Percentiles rank a stretch among this genome's conserved stretches.
Conservation (phyloP, 208 protist genomes). For the Crithidia expoeki region DNA sequence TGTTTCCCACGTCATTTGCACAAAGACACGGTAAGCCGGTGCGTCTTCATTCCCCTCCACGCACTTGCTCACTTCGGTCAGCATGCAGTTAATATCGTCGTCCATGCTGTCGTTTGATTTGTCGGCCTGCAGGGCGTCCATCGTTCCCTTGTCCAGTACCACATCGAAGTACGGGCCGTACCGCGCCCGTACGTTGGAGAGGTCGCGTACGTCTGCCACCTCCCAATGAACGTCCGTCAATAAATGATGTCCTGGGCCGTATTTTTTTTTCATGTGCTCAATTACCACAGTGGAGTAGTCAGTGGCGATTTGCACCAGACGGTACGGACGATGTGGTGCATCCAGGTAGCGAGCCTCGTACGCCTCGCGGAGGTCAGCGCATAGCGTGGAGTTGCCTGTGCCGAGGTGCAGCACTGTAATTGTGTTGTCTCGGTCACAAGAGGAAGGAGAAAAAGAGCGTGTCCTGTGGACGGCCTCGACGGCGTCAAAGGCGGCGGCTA, state of each 20-base stretch:
- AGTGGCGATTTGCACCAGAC: slow-evolving; percentile 77
- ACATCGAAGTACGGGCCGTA: slow-evolving; percentile 74
- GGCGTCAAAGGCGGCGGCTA: slow-evolving; percentile 50
- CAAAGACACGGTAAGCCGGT: slow-evolving; percentile 48
- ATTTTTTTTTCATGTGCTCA: slow-evolving; percentile 66
- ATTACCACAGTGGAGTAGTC: slow-evolving; percentile 86
- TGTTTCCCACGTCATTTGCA: slow-evolving; percentile 87
- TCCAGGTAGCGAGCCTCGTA: slow-evolving; percentile 34
- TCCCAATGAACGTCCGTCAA: slow-evolving; percentile 58
- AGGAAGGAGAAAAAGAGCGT: background rate
- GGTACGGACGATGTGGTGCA: slow-evolving; percentile 18
- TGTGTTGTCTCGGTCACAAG: background rate
- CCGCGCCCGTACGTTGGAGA: slow-evolving; percentile 40
- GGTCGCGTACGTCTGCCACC: slow-evolving; percentile 78
- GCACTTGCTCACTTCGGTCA: slow-evolving; percentile 62
- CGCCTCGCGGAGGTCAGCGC: slow-evolving; percentile 54
- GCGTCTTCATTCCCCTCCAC: slow-evolving; percentile 18
- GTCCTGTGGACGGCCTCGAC: slow-evolving; percentile 44
- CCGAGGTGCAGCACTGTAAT: slow-evolving; percentile 81
- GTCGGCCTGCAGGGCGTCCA: slow-evolving; percentile 85
- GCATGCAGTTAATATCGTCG: slow-evolving; percentile 71
- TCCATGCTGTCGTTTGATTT: slow-evolving; percentile 48
- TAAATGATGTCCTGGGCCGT: slow-evolving; percentile 19
- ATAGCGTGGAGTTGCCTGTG: slow-evolving; percentile 79
- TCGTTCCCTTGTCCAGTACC: slow-evolving; percentile 86